phyloP scores from a whole-genome alignment of 768 basidiomycete genomes.

The Kwoniella shandongensis region DNA sequence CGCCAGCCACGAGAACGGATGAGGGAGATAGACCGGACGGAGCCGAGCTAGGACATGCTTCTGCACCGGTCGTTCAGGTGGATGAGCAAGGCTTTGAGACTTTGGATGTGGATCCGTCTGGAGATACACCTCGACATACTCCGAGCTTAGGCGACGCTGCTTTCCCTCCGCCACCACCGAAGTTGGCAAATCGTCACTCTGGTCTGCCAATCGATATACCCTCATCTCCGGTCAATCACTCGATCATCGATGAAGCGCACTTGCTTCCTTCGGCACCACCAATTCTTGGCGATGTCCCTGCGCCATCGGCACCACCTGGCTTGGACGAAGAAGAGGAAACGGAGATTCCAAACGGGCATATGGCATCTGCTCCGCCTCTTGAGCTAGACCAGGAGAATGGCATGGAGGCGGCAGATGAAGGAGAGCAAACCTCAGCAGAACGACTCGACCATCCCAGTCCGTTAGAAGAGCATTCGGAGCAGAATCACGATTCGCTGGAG shows the following conservation, averaged over 20 bases:
- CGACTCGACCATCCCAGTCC: neutral
- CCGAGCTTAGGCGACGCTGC: constrained; percentile 3
- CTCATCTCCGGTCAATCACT: constrained; percentile 2
- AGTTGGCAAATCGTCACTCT: constrained; percentile 16
- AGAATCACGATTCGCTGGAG: neutral
- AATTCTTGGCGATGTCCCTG: neutral
- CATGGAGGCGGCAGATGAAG: constrained; percentile 17
- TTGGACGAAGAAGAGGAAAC: constrained; percentile 8
- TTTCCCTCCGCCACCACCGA: constrained; percentile 19
- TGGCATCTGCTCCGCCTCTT: constrained; percentile 39
- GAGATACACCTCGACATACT: neutral
- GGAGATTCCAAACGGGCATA: neutral
- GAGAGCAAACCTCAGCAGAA: neutral
- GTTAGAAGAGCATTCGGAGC: neutral
- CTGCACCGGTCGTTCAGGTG: constrained; percentile 46
- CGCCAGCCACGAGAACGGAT: constrained; percentile 6
- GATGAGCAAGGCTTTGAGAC: constrained; percentile 51
- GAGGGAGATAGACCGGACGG: constrained; percentile 1
- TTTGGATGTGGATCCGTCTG: constrained; percentile 9
- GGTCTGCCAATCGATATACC: neutral
- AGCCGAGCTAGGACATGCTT: constrained; percentile 4
- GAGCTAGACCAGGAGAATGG: constrained; percentile 19
- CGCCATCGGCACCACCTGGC: constrained; percentile 10
- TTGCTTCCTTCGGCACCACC: constrained; percentile 15
- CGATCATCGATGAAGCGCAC: constrained; percentile 3